Conservation (phyloP, 2,329 filamentous ascomycete species). For the Aureobasidium melanogenum region DNA sequence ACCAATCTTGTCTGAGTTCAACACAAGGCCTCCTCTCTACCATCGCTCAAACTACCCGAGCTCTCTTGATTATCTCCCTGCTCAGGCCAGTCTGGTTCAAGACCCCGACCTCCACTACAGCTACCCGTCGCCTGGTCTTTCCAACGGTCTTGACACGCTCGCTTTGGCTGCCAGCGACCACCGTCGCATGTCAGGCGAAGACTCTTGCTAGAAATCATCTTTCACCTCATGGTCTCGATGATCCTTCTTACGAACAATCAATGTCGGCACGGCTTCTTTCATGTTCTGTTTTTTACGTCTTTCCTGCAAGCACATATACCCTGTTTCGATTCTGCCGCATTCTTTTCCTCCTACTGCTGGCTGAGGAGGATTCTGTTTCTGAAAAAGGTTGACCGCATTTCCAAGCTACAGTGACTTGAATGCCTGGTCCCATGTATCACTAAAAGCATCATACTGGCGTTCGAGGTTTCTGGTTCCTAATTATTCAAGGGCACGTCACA, state of each 20-base stretch:
- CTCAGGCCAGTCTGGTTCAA: constrained; percentile 19
- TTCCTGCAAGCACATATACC: constrained; percentile 13
- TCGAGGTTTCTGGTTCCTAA: background rate
- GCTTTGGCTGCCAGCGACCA: constrained; percentile 29
- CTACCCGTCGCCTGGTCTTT: constrained; percentile 30
- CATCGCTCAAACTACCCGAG: constrained; percentile 24
- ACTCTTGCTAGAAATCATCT: constrained; percentile 13
- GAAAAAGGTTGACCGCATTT: background rate
- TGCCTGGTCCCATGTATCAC: background rate
- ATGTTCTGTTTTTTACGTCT: background rate
- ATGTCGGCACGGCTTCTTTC: constrained; percentile 6
- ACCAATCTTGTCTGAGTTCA: constrained; percentile 23
- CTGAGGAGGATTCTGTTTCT: background rate
- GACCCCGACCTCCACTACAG: constrained; percentile 25
- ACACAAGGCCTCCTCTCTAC: constrained; percentile 24
- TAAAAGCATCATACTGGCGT: background rate
- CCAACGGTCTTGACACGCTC: constrained; percentile 30
- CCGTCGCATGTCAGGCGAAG: constrained; percentile 24
- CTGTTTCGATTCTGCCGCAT: constrained; percentile 2
- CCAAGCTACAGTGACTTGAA: background rate
- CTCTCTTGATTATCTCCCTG: constrained; percentile 26
- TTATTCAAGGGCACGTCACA: background rate
- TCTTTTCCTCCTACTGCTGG: background rate
- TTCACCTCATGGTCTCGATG: background rate
- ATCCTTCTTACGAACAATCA: background rate